phyloP scores from a whole-genome alignment of 2,329 filamentous ascomycete genomes.

The Massarina eburnea region DNA sequence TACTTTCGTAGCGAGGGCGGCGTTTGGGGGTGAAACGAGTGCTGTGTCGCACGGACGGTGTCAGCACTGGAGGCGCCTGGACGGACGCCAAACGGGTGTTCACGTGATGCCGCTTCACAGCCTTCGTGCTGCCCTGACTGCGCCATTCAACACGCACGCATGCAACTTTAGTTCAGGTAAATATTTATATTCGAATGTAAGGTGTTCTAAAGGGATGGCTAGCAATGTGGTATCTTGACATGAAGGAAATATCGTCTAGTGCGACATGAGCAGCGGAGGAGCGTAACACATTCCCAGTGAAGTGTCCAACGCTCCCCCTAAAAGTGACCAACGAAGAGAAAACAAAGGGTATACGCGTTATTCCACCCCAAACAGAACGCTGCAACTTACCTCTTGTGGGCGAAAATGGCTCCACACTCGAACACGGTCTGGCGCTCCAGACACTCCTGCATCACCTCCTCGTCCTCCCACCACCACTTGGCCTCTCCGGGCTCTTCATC shows the following conservation, averaged over 20 bases:
- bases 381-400: constrained; percentile 27
- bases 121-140: too few relatives aligned
- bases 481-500: constrained; percentile 30
- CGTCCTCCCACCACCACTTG: constrained; percentile 45
- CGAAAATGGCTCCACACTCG: constrained; percentile 41
- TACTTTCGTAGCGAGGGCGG: constrained; percentile 20
- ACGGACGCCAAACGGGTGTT: constrained; percentile 7
- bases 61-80: not conserved
- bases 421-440: constrained; percentile 37
- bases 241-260: not conserved
- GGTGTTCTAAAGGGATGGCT: not conserved
- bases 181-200: too few relatives aligned
- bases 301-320: too few relatives aligned
- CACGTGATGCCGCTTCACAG: constrained; percentile 6
- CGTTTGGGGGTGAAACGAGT: constrained; percentile 31
- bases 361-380: not conserved
- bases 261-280: too few relatives aligned
- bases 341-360: too few relatives aligned
- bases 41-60: constrained; percentile 28
- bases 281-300: too few relatives aligned
- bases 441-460: constrained; percentile 41
- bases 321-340: too few relatives aligned
- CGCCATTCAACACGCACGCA: too few relatives aligned
- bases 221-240: not conserved
- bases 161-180: too few relatives aligned